phyloP scores from a whole-genome alignment of 331 rosid genomes.

The Acacia pycnantha region DNA sequence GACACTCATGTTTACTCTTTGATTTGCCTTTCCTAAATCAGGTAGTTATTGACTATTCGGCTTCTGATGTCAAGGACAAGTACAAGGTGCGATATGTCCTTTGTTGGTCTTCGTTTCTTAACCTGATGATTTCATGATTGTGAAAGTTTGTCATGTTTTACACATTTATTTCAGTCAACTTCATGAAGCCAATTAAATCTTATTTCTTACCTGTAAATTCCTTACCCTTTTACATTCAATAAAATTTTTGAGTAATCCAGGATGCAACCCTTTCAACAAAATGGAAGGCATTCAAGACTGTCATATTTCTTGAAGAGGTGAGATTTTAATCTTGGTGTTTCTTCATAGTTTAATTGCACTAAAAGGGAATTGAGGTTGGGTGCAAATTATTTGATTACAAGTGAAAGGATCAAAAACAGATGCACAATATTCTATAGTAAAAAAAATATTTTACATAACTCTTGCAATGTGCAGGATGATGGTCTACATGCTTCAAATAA shows the following conservation, averaged over 20 bases:
- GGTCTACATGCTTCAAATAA: constrained; percentile 76
- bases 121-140: constrained; percentile 17
- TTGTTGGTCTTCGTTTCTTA: constrained; percentile 3
- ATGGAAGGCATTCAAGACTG: constrained; percentile 88
- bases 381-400: constrained; percentile 14
- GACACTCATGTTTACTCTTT: not conserved
- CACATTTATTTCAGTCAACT: constrained; percentile 1
- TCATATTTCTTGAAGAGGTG: constrained; percentile 84
- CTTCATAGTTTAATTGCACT: constrained; percentile 18
- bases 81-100: constrained; percentile 57
- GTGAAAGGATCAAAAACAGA: not conserved
- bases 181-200: constrained; percentile 3
- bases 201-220: not conserved
- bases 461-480: constrained; percentile 57
- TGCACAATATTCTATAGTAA: not conserved
- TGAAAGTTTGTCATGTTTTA: constrained; percentile 16
- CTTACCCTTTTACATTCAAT: constrained; percentile 8
- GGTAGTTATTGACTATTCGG: constrained; percentile 44
- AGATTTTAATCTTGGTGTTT: constrained; percentile 29
- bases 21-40: not conserved
- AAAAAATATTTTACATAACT: constrained; percentile 2
- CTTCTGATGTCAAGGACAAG: constrained; percentile 57
- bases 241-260: constrained; percentile 50
- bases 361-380: not conserved
- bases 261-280: constrained; percentile 74